These are phyloP conservation scores for Colletotrichum navitas DNA, from an alignment of 2,329 filamentous ascomycete species.

Conservation along the genomic window DNA sequence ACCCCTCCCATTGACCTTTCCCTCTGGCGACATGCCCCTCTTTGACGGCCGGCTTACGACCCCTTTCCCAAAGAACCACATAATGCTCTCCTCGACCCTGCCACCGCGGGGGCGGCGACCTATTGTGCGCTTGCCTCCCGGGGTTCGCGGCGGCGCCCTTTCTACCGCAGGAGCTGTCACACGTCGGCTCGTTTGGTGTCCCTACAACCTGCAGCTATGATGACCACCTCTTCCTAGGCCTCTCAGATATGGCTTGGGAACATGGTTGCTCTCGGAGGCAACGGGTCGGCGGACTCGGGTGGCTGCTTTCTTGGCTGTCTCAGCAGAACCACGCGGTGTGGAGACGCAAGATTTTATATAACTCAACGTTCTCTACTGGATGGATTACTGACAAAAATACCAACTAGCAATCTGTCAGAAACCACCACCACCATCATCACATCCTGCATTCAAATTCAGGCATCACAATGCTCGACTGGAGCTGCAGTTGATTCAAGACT, in stretches of 20 bases:
- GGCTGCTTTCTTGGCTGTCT: background rate
- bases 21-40: slow-evolving; percentile 1
- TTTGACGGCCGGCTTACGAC: slow-evolving; percentile 7
- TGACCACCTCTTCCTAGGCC: background rate
- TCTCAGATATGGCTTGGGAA: background rate
- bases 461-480: background rate
- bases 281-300: background rate
- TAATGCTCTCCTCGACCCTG: background rate
- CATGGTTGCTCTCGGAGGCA: background rate
- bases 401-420: rapidly evolving
- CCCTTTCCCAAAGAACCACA: slow-evolving; percentile 20
- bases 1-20: background rate
- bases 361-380: background rate
- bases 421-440: no score
- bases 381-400: background rate
- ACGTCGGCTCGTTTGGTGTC: slow-evolving; percentile 15
- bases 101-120: background rate
- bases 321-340: rapidly evolving
- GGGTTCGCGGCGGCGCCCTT: slow-evolving; percentile 26
- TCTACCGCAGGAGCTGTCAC: slow-evolving; percentile 18
- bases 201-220: slow-evolving; percentile 19
- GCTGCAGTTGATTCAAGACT: background rate
- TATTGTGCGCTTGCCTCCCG: background rate
- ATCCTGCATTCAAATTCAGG: background rate
- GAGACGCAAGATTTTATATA: background rate